Percentiles rank a stretch among this genome's conserved stretches.
phyloP scores from a whole-genome alignment of 768 basidiomycete species.

The Lanmaoa rubissima region DNA sequence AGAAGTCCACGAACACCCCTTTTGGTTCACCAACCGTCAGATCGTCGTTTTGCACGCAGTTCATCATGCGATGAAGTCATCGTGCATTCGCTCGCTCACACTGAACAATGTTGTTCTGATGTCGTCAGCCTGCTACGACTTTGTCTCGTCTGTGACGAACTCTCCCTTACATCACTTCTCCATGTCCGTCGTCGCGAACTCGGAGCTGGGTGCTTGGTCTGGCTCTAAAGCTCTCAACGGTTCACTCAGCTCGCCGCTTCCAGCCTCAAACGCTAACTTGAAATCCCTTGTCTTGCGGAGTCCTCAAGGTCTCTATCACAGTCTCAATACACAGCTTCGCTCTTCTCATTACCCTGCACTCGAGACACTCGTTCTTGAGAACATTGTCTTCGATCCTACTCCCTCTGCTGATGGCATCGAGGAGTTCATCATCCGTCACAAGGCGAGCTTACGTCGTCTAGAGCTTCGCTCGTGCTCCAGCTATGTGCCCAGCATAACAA shows the following conservation, averaged over 20 bases:
- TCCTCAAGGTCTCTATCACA: slow-evolving; percentile 31
- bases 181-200: slow-evolving; percentile 31
- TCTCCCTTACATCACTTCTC: slow-evolving; percentile 31
- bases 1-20: slow-evolving; percentile 29
- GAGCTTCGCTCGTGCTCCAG: slow-evolving; percentile 28
- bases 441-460: slow-evolving; percentile 21
- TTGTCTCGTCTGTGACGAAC: slow-evolving; percentile 23
- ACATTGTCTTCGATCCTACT: slow-evolving; percentile 28
- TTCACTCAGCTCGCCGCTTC: slow-evolving; percentile 26
- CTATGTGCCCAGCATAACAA: slow-evolving; percentile 17
- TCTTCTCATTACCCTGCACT: slow-evolving; percentile 26
- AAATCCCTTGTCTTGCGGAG: slow-evolving; percentile 27
- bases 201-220: slow-evolving; percentile 30
- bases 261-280: slow-evolving; percentile 17
- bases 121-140: slow-evolving; percentile 28
- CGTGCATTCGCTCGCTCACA: slow-evolving; percentile 20
- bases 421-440: slow-evolving; percentile 33
- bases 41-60: slow-evolving; percentile 23
- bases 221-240: slow-evolving; percentile 31
- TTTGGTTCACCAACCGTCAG: slow-evolving; percentile 33
- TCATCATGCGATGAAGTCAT: slow-evolving; percentile 23
- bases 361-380: slow-evolving; percentile 28
- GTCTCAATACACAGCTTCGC: slow-evolving; percentile 20
- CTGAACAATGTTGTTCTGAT: slow-evolving; percentile 28
- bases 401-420: slow-evolving; percentile 24